Percentiles rank a stretch among this genome's conserved stretches.
Conservation (phyloP, 768 basidiomycete species). For the Tricholoma matsutake region DNA sequence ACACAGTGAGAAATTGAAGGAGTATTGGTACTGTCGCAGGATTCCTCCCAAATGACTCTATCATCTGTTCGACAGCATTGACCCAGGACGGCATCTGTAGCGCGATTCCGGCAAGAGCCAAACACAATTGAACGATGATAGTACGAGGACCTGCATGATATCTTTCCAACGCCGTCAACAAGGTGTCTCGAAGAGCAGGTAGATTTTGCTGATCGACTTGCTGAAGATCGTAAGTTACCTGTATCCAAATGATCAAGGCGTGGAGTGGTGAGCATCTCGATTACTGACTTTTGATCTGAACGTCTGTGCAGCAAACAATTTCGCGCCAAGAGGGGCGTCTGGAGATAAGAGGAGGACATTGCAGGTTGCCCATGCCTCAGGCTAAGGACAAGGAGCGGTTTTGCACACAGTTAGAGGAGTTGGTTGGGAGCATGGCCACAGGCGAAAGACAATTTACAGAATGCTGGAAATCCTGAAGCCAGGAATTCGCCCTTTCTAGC, state of each 20-base stretch:
- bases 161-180: slow-evolving; percentile 70
- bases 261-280: slow-evolving; percentile 8
- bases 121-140: slow-evolving; percentile 84
- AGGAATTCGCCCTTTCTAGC: slow-evolving; percentile 84
- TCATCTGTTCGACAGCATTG: slow-evolving; percentile 75
- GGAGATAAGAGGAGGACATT: slow-evolving; percentile 84
- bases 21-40: slow-evolving; percentile 80
- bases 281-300: slow-evolving; percentile 84
- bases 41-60: slow-evolving; percentile 81
- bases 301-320: slow-evolving; percentile 95
- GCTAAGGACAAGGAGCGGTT: slow-evolving; percentile 66
- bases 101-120: slow-evolving; percentile 88
- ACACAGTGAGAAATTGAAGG: slow-evolving; percentile 83
- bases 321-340: slow-evolving; percentile 74
- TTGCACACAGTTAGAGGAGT: slow-evolving; percentile 65
- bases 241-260: slow-evolving; percentile 25
- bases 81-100: slow-evolving; percentile 87
- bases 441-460: slow-evolving; percentile 88
- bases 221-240: slow-evolving; percentile 95
- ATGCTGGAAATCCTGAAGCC: slow-evolving; percentile 99
- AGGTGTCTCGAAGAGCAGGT: slow-evolving; percentile 81
- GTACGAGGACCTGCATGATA: slow-evolving; percentile 77
- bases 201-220: slow-evolving; percentile 78
- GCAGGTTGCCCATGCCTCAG: slow-evolving; percentile 95
- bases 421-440: slow-evolving; percentile 59